Evolutionary conservation across 2,329 filamentous ascomycete species (phyloP), one percentile per base, ranked within the genome.

Genomic region (Monilinia fructicola): DNA sequence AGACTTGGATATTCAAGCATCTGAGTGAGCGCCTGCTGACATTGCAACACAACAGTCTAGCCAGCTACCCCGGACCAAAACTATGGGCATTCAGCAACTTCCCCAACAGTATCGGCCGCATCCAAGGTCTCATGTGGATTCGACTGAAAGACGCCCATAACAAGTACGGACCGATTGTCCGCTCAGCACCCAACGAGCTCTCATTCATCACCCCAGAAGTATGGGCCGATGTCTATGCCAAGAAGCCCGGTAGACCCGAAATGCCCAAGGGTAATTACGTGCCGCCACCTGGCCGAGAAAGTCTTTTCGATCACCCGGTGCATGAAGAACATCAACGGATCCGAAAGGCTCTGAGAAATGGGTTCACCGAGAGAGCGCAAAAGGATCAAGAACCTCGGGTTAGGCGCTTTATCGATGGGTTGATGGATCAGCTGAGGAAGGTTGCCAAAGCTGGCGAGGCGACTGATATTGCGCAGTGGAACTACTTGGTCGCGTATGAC

Each of bases 171-270:
- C 31, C 31, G 0, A 54, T 54, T n/a, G 53, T 54, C 10, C 53
- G 31, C 21, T 54, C 53, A 10, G 53, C 53, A 12, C 53, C 53
- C 31, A 54, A 54, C 10, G 53, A 54, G 10, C 53, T 54, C 31
- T 54, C 53, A 54, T 54, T 54, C 31, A 54, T 54, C 18, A 54
- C 53, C n/a, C 53, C 53, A 5, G 53, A 54, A 54, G 31, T 38
- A 23, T 54, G 53, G 53, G n/a, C 53, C 1, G 53, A 54, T 38
- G 31, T 54, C 9, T 54, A 54, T 11, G 53, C 53, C 2, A 54
- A 54, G 31, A 54, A 54, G 4, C 53, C 53, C 1, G 53, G 53
- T 6, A 31, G 53, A 16, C 53, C 53, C 21, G 31, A 54, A n/a
- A 54, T 54, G 31, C 53, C 53, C 53, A 54, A 54, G 21, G 31